These are phyloP conservation scores for Acer saccharum DNA, from an alignment of 345 rosid species.

Conservation along the genomic window DNA sequence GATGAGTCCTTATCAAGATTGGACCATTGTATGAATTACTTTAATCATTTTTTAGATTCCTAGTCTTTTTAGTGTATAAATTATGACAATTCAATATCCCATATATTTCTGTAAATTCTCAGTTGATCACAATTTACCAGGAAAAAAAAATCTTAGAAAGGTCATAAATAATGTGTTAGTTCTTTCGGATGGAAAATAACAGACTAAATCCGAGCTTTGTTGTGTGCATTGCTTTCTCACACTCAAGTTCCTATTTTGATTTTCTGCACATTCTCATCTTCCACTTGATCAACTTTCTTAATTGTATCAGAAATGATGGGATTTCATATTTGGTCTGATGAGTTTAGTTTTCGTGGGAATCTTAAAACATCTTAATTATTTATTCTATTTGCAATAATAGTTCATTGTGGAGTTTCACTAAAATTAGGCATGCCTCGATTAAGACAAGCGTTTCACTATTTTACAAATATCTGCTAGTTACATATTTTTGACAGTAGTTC, in stretches of 20 bases:
- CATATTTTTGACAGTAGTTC: slow-evolving; percentile 13
- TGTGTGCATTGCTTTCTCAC: background rate
- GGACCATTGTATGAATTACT: background rate
- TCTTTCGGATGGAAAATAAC: background rate
- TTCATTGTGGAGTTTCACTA: slow-evolving; percentile 2
- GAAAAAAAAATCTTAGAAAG: background rate
- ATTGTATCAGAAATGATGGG: background rate
- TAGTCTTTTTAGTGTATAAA: background rate
- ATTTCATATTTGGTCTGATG: background rate
- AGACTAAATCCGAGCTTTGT: background rate
- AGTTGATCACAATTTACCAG: background rate
- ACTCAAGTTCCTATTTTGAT: background rate
- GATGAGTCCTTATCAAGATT: background rate
- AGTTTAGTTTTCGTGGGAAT: slow-evolving; percentile 1
- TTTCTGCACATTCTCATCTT: background rate
- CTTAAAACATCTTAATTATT: background rate
- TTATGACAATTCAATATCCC: background rate
- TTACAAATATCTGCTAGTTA: background rate
- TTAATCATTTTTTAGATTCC: background rate
- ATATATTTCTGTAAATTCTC: background rate
- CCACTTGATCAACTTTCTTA: background rate
- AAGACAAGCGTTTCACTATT: slow-evolving; percentile 5
- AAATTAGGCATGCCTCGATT: background rate
- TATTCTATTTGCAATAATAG: background rate
- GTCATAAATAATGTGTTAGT: background rate